Conservation (phyloP, 2,329 filamentous ascomycete genomes). For the Fusarium buharicum region DNA sequence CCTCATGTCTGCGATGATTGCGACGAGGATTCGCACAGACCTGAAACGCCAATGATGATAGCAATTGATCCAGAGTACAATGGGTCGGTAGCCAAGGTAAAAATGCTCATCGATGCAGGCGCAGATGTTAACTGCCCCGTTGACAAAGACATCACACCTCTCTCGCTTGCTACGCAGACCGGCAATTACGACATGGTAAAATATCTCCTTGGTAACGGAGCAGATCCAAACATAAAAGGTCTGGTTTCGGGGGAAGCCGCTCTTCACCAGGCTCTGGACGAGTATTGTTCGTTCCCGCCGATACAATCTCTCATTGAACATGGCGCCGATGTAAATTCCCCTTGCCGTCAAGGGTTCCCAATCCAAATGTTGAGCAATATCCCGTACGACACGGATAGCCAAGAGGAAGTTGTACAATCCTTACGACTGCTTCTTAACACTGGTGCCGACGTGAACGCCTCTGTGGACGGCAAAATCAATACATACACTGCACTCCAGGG, state of each 20-base stretch:
- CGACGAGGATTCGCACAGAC: neutral
- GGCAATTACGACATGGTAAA: neutral
- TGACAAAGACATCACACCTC: rapidly evolving
- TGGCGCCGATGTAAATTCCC: rapidly evolving
- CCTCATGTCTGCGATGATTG: neutral
- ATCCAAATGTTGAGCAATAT: slow-evolving; percentile 3
- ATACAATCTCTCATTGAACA: rapidly evolving
- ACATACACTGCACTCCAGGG: slow-evolving; percentile 23
- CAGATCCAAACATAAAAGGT: slow-evolving; percentile 33
- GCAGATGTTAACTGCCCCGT: rapidly evolving
- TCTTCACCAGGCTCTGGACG: rapidly evolving
- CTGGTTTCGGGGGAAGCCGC: rapidly evolving
- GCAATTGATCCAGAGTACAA: neutral
- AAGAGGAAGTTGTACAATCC: no score
- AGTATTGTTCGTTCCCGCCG: rapidly evolving
- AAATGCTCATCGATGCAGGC: neutral
- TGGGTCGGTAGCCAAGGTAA: neutral
- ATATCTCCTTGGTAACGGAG: neutral
- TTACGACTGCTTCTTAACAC: neutral
- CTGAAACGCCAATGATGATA: neutral
- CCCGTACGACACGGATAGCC: no score
- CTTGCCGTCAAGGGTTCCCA: rapidly evolving
- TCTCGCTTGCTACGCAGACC: rapidly evolving
- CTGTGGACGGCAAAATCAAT: neutral
- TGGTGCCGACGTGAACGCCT: slow-evolving; percentile 34